These are phyloP conservation scores for Macaranga tanarius DNA, from an alignment of 441 rosid genomes.

Conservation along the genomic window DNA sequence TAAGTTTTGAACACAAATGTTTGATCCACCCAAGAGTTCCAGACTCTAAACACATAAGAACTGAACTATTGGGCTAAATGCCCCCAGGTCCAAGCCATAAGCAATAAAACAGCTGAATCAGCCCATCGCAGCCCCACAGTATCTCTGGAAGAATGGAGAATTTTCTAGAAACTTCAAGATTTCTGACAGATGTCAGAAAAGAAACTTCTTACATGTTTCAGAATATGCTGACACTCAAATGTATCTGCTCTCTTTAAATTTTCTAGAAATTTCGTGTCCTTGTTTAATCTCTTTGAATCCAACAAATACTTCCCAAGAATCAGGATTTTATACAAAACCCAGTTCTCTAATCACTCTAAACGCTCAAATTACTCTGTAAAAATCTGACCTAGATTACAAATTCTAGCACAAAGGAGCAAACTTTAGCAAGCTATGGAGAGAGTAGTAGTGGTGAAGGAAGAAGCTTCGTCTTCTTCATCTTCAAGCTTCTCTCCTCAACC, in stretches of 20 bases:
- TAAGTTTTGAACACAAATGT: too few species aligned
- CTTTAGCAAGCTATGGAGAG: constrained; percentile 35
- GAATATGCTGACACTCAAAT: background rate
- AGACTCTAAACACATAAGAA: too few species aligned
- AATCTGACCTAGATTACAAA: too few species aligned
- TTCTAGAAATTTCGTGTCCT: constrained; percentile 47
- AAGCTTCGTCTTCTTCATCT: constrained; percentile 47
- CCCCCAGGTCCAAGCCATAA: too few species aligned
- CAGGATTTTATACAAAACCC: background rate
- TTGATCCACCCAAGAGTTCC: too few species aligned
- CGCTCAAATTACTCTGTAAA: background rate
- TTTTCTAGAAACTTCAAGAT: constrained; percentile 26
- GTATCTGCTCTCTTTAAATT: background rate
- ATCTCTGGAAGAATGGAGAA: constrained; percentile 17
- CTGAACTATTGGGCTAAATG: too few species aligned
- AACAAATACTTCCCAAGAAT: background rate
- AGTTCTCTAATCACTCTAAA: background rate
- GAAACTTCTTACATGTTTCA: constrained; percentile 26
- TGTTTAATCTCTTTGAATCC: too few species aligned
- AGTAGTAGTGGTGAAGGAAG: constrained; percentile 42
- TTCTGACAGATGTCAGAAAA: constrained; percentile 29
- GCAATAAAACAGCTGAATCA: too few species aligned
- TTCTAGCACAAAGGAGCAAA: too few species aligned
- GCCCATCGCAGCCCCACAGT: too few species aligned
- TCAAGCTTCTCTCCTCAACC: constrained; percentile 54